A percentile compares a stretch with the other conserved stretches of the same genome.
These are phyloP conservation scores for Benincasa hispida DNA, from an alignment of 306 rosid species.

Conservation along the genomic window DNA sequence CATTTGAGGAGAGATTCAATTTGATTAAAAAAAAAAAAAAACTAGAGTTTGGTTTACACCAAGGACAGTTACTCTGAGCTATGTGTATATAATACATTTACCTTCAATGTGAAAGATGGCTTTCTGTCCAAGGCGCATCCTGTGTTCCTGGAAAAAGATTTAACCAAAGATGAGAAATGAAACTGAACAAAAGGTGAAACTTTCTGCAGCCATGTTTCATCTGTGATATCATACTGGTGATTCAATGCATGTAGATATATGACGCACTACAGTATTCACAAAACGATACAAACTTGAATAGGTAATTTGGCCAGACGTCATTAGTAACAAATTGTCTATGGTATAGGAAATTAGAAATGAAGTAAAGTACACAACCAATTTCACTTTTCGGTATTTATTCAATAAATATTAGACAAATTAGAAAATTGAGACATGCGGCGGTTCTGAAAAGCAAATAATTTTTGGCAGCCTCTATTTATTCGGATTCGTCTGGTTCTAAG, in stretches of 20 bases:
- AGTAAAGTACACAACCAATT: background rate
- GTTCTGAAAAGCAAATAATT: background rate
- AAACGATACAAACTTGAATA: background rate
- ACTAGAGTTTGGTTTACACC: too few species aligned
- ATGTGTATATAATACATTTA: slow-evolving; percentile 18
- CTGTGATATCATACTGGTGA: background rate
- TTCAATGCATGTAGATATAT: background rate
- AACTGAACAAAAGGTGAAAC: background rate
- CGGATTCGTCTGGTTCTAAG: too few species aligned
- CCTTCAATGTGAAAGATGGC: slow-evolving; percentile 96
- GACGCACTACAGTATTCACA: background rate
- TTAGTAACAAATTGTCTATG: background rate
- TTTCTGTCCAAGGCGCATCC: slow-evolving; percentile 95
- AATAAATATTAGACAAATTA: background rate
- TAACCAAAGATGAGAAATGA: background rate
- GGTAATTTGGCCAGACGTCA: background rate
- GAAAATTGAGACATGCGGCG: background rate
- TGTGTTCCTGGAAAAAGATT: slow-evolving; percentile 51
- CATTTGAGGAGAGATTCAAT: too few species aligned
- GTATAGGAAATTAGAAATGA: background rate
- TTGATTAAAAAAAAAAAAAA: too few species aligned
- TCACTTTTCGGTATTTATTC: background rate
- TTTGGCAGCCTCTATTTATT: too few species aligned
- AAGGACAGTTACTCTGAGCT: background rate
- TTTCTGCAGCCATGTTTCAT: background rate